Base-by-base conservation (phyloP, 2,329 filamentous ascomycete genomes). In the Microdochium bolleyi region DNA sequence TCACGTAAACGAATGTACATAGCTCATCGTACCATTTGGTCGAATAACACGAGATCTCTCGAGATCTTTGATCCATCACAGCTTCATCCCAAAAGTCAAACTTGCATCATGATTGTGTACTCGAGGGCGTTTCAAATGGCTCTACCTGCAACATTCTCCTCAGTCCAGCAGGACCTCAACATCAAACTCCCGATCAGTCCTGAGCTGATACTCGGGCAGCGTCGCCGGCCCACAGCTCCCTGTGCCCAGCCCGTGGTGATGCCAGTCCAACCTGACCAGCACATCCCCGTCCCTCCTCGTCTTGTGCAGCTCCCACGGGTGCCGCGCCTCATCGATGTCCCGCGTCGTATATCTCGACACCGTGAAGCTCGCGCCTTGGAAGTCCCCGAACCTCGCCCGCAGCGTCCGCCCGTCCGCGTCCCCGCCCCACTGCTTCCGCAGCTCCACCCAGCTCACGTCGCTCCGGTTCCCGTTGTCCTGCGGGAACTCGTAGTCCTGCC, bases 391-490 rank as follows among this genome's bases (percentile, higher is more conserved):
- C 2, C 67, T 60, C 2, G 74, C 76, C 9, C 74, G 67, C 49
- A 80, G 54, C 16, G 78, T 55, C 0, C 66, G 59, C 1, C 63
- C 59, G 1, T 64, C 55, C 41, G 57, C 62, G 5, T 61, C 62
- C 21, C 58, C 65, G 21, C 60, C 61, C 56, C 62, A 66, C 7
- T 62, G 62, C 21, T 64, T 58, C 4, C 63, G 60, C 52, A 80
- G 70, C 63, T 75, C 72, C 3, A 87, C 73, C 78, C 81, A 86
- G 2, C 79, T 71, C 1, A 79, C 78, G 58, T 87, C 84, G 0
- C 79, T 83, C 19, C 82, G 73, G 63, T 88, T 88, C 0, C 82
- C 81, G 30, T 73, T 75, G 54, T 89, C 85, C 64, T 89, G 85
- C 0, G 85, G 85, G 52, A 80, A 83, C 57, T 89, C 85, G 61